phyloP scores from a whole-genome alignment of 2,329 filamentous ascomycete genomes.

The Septoria petroselini region DNA sequence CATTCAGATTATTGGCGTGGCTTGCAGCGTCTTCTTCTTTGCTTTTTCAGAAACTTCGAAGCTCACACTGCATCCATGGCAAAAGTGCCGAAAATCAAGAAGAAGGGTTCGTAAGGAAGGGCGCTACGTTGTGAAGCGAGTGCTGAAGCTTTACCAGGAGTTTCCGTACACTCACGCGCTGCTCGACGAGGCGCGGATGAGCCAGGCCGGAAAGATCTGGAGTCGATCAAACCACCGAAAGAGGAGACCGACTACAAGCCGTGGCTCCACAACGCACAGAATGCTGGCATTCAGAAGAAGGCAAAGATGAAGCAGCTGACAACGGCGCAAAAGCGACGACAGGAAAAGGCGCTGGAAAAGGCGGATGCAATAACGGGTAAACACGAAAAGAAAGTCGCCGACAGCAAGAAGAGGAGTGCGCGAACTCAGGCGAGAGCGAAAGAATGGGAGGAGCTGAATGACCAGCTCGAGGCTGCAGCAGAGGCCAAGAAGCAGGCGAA shows the following conservation, averaged over 20 bases:
- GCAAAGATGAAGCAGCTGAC: conserved; percentile 55
- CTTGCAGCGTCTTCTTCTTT: too few species aligned
- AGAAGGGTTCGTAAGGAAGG: conserved; percentile 38
- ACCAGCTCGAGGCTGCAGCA: conserved; percentile 24
- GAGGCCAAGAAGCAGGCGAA: conserved; percentile 15
- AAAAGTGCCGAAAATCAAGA: conserved; percentile 49
- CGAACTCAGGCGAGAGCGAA: conserved; percentile 38
- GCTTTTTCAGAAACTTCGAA: too few species aligned
- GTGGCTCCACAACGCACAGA: conserved; percentile 67
- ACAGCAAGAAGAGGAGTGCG: conserved; percentile 50
- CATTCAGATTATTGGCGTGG: too few species aligned
- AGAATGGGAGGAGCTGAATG: conserved; percentile 39
- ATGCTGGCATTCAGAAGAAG: conserved; percentile 68
- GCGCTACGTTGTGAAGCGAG: background rate
- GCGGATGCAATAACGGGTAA: conserved; percentile 55
- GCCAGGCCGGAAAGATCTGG: conserved; percentile 50
- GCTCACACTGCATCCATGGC: conserved; percentile 37
- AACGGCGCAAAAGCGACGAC: conserved; percentile 53
- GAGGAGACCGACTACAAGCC: conserved; percentile 54
- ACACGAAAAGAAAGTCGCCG: conserved; percentile 54
- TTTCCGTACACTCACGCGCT: conserved; percentile 69
- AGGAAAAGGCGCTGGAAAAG: conserved; percentile 54
- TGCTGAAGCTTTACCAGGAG: conserved; percentile 44
- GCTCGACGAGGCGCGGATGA: conserved; percentile 70
- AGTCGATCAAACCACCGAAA: conserved; percentile 45